Evolutionary conservation across 169 alveolate species (phyloP).

Genomic region (Perkinsus marinus): DNA sequence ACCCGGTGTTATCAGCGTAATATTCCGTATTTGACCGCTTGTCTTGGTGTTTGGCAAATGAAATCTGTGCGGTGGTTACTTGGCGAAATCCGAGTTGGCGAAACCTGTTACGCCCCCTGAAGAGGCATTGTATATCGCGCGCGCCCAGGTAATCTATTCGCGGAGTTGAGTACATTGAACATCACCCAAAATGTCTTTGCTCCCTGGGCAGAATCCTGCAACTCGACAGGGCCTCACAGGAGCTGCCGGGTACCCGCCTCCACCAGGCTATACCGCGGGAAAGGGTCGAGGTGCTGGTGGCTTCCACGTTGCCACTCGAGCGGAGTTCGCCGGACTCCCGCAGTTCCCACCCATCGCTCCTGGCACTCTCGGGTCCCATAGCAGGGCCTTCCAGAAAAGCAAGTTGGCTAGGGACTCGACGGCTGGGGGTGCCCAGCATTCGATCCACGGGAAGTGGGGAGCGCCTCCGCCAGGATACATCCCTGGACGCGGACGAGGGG

Average conservation of each 20-base stretch:
- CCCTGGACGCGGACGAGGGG: constrained; percentile 94
- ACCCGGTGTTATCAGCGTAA: too few relatives aligned
- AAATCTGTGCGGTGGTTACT: too few relatives aligned
- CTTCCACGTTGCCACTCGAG: background rate
- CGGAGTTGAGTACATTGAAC: background rate
- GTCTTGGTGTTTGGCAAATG: too few relatives aligned
- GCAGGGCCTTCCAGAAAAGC: background rate
- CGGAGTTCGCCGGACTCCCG: constrained; percentile 1
- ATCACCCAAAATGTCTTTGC: background rate
- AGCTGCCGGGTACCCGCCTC: constrained; percentile 10
- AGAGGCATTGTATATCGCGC: background rate
- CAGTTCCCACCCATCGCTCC: constrained; percentile 20
- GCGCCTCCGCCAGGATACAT: constrained; percentile 88
- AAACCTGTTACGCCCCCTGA: too few relatives aligned
- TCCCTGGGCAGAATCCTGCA: background rate
- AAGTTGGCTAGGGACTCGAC: constrained; percentile 3
- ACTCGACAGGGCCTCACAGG: background rate
- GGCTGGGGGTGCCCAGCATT: constrained; percentile 12
- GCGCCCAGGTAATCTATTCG: background rate
- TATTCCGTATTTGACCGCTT: too few relatives aligned
- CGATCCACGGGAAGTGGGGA: constrained; percentile 56
- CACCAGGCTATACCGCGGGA: constrained; percentile 54
- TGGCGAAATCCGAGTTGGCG: too few relatives aligned
- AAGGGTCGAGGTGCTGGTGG: constrained; percentile 54
- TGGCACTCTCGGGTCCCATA: constrained; percentile 20